Evolutionary conservation across 75 land plant genomes (phyloP).

Genomic region (Pinus tabuliformis): DNA sequence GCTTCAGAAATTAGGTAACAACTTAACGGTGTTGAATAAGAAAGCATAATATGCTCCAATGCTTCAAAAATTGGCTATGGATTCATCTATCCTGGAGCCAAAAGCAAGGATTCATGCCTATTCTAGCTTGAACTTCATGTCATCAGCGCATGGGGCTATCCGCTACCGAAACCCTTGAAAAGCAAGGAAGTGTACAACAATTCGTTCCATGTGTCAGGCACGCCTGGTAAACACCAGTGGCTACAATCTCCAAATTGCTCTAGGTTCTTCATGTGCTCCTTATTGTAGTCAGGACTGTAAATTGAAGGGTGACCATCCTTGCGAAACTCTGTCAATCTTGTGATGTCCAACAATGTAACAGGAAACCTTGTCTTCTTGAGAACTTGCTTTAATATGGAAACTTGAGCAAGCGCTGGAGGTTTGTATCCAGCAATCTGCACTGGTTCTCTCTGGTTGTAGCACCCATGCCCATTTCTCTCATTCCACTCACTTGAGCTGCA

Average conservation of each 20-base stretch:
- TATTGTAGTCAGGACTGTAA: slow-evolving; percentile 37
- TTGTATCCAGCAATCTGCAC: slow-evolving; percentile 28
- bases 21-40: too few species aligned
- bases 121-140: too few species aligned
- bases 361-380: slow-evolving; percentile 33
- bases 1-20: too few species aligned
- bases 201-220: slow-evolving; percentile 94
- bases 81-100: too few species aligned
- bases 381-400: slow-evolving; percentile 31
- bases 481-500: slow-evolving; percentile 45
- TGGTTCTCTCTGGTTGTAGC: slow-evolving; percentile 30
- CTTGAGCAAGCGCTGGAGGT: slow-evolving; percentile 19
- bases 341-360: slow-evolving; percentile 62
- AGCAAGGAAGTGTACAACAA: slow-evolving; percentile 58
- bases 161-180: too few species aligned
- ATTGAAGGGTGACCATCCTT: slow-evolving; percentile 71
- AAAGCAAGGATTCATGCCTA: too few species aligned
- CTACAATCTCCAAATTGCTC: slow-evolving; percentile 75
- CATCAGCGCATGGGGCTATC: too few species aligned
- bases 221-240: slow-evolving; percentile 96
- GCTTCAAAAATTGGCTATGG: too few species aligned
- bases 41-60: too few species aligned
- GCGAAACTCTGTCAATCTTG: slow-evolving; percentile 67
- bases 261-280: slow-evolving; percentile 37
- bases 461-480: slow-evolving; percentile 20